Percentiles rank a stretch among this genome's conserved stretches.
Conservation (phyloP, 2,329 filamentous ascomycete genomes). For the Trematosphaeria pertusa region DNA sequence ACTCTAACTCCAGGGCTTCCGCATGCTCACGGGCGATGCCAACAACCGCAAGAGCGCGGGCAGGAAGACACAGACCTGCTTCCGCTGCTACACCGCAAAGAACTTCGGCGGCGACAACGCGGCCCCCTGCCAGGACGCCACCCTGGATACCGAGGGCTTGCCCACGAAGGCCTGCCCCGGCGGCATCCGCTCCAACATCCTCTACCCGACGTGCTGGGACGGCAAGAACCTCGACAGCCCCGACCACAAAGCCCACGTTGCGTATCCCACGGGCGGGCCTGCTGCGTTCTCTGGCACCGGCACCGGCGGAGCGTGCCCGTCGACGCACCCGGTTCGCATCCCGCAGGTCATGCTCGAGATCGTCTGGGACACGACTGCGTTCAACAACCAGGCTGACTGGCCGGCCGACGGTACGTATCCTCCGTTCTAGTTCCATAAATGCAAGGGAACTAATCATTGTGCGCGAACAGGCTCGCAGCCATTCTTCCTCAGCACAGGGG, state of each 20-base stretch:
- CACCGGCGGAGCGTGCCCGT: slow-evolving; percentile 48
- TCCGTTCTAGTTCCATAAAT: too few species aligned
- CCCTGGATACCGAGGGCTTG: slow-evolving; percentile 12
- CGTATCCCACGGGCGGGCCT: slow-evolving; percentile 48
- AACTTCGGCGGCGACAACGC: slow-evolving; percentile 51
- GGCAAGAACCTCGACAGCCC: slow-evolving; percentile 57
- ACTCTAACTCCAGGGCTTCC: slow-evolving; percentile 46
- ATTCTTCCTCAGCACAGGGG: slow-evolving; percentile 34
- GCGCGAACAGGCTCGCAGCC: slow-evolving; percentile 36
- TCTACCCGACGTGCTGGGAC: slow-evolving; percentile 49
- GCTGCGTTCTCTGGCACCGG: slow-evolving; percentile 30
- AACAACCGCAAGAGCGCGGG: slow-evolving; percentile 16
- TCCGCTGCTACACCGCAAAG: slow-evolving; percentile 43
- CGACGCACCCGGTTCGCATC: slow-evolving; percentile 54
- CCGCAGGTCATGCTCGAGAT: slow-evolving; percentile 56
- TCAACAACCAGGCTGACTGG: slow-evolving; percentile 45
- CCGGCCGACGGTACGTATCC: slow-evolving; percentile 36
- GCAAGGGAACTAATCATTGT: too few species aligned
- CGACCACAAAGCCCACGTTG: slow-evolving; percentile 63
- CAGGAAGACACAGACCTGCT: slow-evolving; percentile 46
- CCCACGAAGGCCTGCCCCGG: slow-evolving; percentile 15
- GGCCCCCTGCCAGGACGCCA: slow-evolving; percentile 20
- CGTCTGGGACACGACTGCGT: slow-evolving; percentile 53
- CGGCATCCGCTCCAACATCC: slow-evolving; percentile 25
- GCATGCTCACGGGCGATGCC: slow-evolving; percentile 53